These are phyloP conservation scores for Schwanniomyces occidentalis DNA, from an alignment of 805 yeast species.

Conservation along the genomic window DNA sequence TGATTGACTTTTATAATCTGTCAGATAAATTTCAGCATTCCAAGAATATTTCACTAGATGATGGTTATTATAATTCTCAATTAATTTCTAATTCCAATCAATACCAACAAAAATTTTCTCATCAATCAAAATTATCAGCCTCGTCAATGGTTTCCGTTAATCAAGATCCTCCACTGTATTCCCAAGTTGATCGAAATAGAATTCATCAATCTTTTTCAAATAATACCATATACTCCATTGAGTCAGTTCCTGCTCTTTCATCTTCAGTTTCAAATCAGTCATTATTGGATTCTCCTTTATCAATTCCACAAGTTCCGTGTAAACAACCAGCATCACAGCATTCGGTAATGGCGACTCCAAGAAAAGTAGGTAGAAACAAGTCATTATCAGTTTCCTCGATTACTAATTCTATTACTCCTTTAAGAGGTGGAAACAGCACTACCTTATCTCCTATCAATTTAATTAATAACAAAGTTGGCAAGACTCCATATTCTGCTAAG, in stretches of 20 bases:
- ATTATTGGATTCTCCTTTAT: slow-evolving; percentile 31
- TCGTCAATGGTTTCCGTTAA: slow-evolving; percentile 24
- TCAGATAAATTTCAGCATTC: slow-evolving; percentile 17
- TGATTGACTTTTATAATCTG: neutral
- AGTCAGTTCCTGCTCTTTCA: slow-evolving; percentile 37
- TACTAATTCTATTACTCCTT: slow-evolving; percentile 31
- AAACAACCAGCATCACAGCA: slow-evolving; percentile 10
- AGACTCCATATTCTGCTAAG: slow-evolving; percentile 34
- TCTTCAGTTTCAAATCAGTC: slow-evolving; percentile 38
- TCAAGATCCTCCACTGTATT: slow-evolving; percentile 19
- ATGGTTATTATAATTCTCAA: slow-evolving; percentile 9
- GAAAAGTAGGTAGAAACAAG: slow-evolving; percentile 32
- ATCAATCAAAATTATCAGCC: slow-evolving; percentile 19
- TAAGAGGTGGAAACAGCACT: slow-evolving; percentile 19
- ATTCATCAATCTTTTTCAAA: slow-evolving; percentile 18
- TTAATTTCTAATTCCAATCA: neutral
- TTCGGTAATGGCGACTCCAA: slow-evolving; percentile 31
- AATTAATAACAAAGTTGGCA: slow-evolving; percentile 27
- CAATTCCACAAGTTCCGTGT: slow-evolving; percentile 15
- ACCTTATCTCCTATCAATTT: slow-evolving; percentile 24
- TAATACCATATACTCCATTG: slow-evolving; percentile 31
- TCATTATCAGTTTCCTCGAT: slow-evolving; percentile 33
- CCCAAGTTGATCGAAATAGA: neutral
- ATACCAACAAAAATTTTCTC: slow-evolving; percentile 5
- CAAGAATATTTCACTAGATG: slow-evolving; percentile 22